Conservation (phyloP, 1,139 yeast species). For the Zygoascus sp. region DNA sequence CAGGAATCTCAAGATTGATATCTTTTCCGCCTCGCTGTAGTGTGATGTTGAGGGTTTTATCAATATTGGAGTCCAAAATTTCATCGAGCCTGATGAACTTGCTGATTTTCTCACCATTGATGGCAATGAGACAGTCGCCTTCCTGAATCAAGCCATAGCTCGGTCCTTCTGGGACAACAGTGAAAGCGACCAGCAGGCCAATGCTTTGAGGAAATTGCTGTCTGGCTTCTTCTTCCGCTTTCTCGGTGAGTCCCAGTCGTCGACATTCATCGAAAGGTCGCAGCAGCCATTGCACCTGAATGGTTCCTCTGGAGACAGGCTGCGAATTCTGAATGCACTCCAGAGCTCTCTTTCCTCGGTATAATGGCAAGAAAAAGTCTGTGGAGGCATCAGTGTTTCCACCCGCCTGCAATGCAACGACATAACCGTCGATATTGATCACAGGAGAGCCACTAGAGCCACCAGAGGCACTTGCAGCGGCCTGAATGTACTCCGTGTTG, state of each 20-base stretch:
- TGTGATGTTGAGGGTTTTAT: conserved; percentile 50
- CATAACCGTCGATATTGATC: conserved; percentile 79
- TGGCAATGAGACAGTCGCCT: conserved; percentile 78
- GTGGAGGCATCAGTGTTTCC: conserved; percentile 90
- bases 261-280: conserved; percentile 90
- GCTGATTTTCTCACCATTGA: conserved; percentile 61
- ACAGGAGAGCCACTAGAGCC: conserved; percentile 97
- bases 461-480: conserved; percentile 94
- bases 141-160: conserved; percentile 69
- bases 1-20: conserved; percentile 46
- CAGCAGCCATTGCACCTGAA: conserved; percentile 84
- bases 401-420: conserved; percentile 92
- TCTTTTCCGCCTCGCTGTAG: conserved; percentile 75
- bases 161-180: conserved; percentile 84
- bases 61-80: conserved; percentile 70
- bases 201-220: conserved; percentile 65
- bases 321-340: conserved; percentile 56
- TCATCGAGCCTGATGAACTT: conserved; percentile 81
- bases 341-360: conserved; percentile 77
- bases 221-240: conserved; percentile 68
- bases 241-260: conserved; percentile 75
- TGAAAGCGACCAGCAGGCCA: conserved; percentile 80
- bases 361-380: conserved; percentile 83
- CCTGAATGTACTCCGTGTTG: conserved; percentile 93
- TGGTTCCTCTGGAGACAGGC: conserved; percentile 75